Base-by-base conservation (phyloP, 352 stramenopile species). In the Phytophthora ramorum region DNA sequence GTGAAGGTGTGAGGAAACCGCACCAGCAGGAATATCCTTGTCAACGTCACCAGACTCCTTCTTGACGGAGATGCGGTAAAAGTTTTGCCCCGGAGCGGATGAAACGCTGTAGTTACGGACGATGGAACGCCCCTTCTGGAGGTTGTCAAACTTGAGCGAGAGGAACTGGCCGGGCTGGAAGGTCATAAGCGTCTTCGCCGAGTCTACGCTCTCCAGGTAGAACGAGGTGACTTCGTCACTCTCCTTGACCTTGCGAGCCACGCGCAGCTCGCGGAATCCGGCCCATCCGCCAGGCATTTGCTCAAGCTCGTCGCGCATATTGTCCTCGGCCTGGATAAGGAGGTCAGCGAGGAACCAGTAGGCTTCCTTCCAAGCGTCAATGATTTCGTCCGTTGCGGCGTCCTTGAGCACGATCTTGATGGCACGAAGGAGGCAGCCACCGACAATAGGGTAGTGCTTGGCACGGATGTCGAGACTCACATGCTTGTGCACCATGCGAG, bases 401-500 rank as follows among this genome's bases (percentile, higher is more conserved):
- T 87, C 71, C 19, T 64, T 62, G 0, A 92, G 68, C 1, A 90
- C 78, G 2, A 68, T 54, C 57, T 83, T 88, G 51, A 92, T 92
- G 40, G 80, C 77, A 10, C 53, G 60, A 8, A 92, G 66, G 19
- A 92, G 49, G 51, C 79, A 84, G 10, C 74, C 69, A 24, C 81
- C 78, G 34, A 92, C 81, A 62, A 92, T 79, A 7, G 66, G 75
- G 59, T 92, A 92, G 74, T 92, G 83, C 44, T 89, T 81, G n/a
- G 81, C 73, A 24, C 78, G 63, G 51, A 92, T 83, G 53, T 87
- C 56, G 3, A 92, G 70, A 32, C 77, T 79, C 45, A 84, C 75
- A 69, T 90, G 83, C 56, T 89, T 87, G 50, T 87, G 66, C 12
- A 81, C 78, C 54, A 92, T 92, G 43, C 78, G 79, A 12, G 71